Base-by-base conservation (phyloP, 139 green algal genomes). In the Picochlorum sp. region DNA sequence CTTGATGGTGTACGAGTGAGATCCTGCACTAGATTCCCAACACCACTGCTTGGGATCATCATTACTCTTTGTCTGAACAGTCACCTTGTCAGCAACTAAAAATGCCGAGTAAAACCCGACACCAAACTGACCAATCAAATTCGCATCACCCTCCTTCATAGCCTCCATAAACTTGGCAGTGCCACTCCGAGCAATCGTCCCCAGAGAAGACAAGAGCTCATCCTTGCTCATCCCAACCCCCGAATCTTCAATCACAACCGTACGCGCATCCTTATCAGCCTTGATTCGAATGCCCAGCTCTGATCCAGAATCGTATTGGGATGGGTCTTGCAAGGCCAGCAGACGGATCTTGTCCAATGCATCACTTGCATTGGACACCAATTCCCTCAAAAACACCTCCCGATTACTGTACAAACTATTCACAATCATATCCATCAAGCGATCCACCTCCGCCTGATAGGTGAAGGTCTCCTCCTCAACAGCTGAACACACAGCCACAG, bases 41-140 rank as follows among this genome's bases (percentile, higher is more conserved):
- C 77, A 41, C 88, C 88, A 98, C 74, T 90, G 77, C 57, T 77
- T 69, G 18, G 69, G 67, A 60, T 92, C 86, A 10, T 71, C 62
- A 66, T 86, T 78, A 67, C 62, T 83, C 76, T 91, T 95, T 49
- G 86, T 94, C 57, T 74, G 51, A 49, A 98, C 93, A 0, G 57
- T 85, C 38, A 98, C 85, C 2, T 66, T 60, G 77, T 95, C 86
- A 13, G 86, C 81, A 6, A 85, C 77, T 49, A 99, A 82, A 81
- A 98, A 99, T 14, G 90, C 83, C 0, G 87, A 96, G 83, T 99
- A 99, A 79, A 99, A 99, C 56, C 94, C 94, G 15, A 99, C 94
- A 61, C 94, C 94, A 85, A 99, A 99, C 73, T 88, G 83, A 26
- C 91, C 91, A 58, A 97, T 97, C 9, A 97, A 78, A 81, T 94